Conservation (phyloP, 2,329 filamentous ascomycete genomes). For the Ascochyta lentis region DNA sequence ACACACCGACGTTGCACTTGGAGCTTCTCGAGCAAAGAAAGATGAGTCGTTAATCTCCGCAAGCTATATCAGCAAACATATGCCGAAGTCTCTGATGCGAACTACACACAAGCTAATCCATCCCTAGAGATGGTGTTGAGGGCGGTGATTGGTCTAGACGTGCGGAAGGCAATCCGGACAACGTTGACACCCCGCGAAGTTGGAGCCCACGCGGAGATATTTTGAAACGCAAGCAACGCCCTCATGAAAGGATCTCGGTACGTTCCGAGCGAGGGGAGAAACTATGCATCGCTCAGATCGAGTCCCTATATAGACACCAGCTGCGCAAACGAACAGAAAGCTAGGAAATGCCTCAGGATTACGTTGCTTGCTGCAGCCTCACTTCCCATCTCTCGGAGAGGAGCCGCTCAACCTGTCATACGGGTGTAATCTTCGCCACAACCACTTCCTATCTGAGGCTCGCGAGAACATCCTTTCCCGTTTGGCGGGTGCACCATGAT, state of each 20-base stretch:
- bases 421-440: background rate
- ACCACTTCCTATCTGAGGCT: background rate
- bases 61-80: background rate
- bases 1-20: background rate
- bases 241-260: background rate
- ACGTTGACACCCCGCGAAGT: slow-evolving; percentile 4
- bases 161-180: background rate
- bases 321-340: background rate
- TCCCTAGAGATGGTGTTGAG: background rate
- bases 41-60: background rate
- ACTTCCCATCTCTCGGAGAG: background rate
- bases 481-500: background rate
- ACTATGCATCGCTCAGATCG: background rate
- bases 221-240: slow-evolving; percentile 3
- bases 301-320: slow-evolving; percentile 4
- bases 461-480: background rate
- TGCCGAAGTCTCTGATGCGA: background rate
- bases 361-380: background rate
- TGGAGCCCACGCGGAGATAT: slow-evolving; percentile 4
- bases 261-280: background rate
- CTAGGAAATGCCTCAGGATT: slow-evolving; percentile 1
- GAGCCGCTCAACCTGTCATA: background rate
- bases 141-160: slow-evolving; percentile 2
- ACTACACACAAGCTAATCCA: background rate
- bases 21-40: background rate